phyloP scores from a whole-genome alignment of 148 eudicot species.

The Oxyria digyna region DNA sequence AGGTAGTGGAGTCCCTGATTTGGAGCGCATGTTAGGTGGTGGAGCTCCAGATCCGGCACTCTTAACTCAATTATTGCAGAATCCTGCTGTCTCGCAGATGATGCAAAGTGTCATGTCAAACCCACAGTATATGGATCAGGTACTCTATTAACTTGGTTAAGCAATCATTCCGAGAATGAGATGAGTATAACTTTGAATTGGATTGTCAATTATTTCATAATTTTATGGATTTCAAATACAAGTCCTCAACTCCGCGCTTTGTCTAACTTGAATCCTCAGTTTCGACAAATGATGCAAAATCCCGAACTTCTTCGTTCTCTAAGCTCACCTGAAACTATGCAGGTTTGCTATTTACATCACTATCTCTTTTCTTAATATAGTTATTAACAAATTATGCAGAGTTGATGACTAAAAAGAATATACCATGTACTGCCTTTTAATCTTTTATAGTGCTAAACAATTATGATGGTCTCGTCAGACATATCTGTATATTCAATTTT shows the following conservation, averaged over 20 bases:
- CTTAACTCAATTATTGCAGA: conserved; percentile 62
- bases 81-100: conserved; percentile 87
- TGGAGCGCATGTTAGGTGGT: conserved; percentile 34
- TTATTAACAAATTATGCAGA: no score
- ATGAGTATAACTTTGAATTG: neutral
- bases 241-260: conserved; percentile 68
- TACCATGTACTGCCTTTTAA: neutral
- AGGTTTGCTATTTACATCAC: conserved; percentile 11
- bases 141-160: conserved; percentile 6
- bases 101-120: conserved; percentile 73
- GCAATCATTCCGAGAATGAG: neutral
- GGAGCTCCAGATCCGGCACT: conserved; percentile 37
- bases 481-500: conserved; percentile 17
- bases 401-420: no score
- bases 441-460: neutral
- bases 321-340: conserved; percentile 74
- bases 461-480: neutral
- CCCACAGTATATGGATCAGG: conserved; percentile 76
- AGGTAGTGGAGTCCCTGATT: conserved; percentile 58
- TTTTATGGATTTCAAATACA: conserved; percentile 10
- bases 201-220: neutral
- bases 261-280: conserved; percentile 68
- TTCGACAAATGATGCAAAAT: conserved; percentile 92
- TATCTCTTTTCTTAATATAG: no score
- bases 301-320: conserved; percentile 68